Conservation (phyloP, 2,329 filamentous ascomycete genomes). For the Fusarium armeniacum region DNA sequence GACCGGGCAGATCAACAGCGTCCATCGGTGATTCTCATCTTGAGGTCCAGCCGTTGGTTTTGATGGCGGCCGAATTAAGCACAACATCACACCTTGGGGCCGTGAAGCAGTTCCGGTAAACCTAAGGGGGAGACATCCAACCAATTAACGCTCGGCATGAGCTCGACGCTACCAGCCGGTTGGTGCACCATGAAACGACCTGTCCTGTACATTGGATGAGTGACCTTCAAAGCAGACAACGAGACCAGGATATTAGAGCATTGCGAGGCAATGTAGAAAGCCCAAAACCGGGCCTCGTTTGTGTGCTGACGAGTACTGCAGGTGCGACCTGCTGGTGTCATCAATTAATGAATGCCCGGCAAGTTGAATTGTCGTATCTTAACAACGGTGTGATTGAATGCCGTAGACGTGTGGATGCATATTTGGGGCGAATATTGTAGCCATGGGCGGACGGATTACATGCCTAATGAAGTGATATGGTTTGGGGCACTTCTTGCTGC, state of each 20-base stretch:
- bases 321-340: conserved; percentile 28
- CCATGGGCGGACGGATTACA: conserved; percentile 26
- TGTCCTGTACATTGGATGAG: conserved; percentile 20
- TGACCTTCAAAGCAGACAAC: conserved; percentile 11
- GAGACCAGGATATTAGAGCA: conserved; percentile 10
- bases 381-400: conserved; percentile 41
- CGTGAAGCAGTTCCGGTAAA: conserved; percentile 32
- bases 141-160: conserved; percentile 26
- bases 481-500: conserved; percentile 33
- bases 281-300: conserved; percentile 15
- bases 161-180: conserved; percentile 24
- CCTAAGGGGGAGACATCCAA: conserved; percentile 10
- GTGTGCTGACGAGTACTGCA: conserved; percentile 11
- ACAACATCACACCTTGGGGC: conserved; percentile 22
- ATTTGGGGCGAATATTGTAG: conserved; percentile 38
- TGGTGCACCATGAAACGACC: conserved; percentile 38
- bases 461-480: conserved; percentile 33
- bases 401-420: conserved; percentile 36
- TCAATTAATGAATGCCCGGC: conserved; percentile 21
- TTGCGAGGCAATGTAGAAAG: conserved; percentile 1
- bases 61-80: conserved; percentile 35
- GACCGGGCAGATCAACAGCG: conserved; percentile 12
- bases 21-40: conserved; percentile 17
- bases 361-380: conserved; percentile 30
- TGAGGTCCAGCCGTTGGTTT: conserved; percentile 28